A percentile compares a stretch with the other conserved stretches of the same genome.
These are phyloP conservation scores for Diospyros kaki DNA, from an alignment of 148 eudicot species.

Conservation along the genomic window DNA sequence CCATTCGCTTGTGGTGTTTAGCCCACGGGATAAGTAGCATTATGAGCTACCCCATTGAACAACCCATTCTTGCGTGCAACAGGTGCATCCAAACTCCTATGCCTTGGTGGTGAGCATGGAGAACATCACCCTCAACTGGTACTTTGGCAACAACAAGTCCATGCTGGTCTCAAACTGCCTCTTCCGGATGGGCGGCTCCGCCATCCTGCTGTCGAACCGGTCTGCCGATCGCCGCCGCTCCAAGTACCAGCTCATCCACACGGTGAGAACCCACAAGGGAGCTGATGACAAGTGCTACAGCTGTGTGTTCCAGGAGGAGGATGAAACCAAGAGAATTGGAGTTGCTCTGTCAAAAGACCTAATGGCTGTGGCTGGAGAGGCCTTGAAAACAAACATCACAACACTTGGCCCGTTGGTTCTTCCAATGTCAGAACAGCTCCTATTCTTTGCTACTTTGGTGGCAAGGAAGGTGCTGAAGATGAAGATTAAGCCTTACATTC, in stretches of 20 bases:
- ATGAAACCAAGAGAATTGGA: conserved; percentile 20
- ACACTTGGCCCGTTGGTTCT: conserved; percentile 40
- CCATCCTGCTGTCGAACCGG: conserved; percentile 38
- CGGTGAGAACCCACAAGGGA: conserved; percentile 35
- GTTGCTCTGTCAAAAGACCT: conserved; percentile 34
- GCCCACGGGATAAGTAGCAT: too few relatives aligned
- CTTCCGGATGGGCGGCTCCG: conserved; percentile 43
- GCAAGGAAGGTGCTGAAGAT: conserved; percentile 23
- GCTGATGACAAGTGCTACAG: conserved; percentile 29
- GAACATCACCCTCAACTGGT: conserved; percentile 25
- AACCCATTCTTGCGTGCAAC: conserved; percentile 1
- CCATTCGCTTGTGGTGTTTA: too few relatives aligned
- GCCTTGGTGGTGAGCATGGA: conserved; percentile 39
- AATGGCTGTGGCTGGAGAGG: conserved; percentile 33
- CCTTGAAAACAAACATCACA: conserved; percentile 34
- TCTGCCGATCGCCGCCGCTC: conserved; percentile 28
- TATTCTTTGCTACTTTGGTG: conserved; percentile 19
- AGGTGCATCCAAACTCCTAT: conserved; percentile 37
- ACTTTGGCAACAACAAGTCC: conserved; percentile 35
- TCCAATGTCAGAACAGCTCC: conserved; percentile 37
- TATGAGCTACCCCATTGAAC: not conserved
- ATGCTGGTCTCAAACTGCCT: conserved; percentile 42
- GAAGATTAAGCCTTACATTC: conserved; percentile 36
- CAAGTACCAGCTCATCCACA: conserved; percentile 36
- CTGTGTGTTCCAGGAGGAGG: conserved; percentile 36